phyloP scores from a whole-genome alignment of 768 basidiomycete species.

The Tricholoma bakamatsutake region DNA sequence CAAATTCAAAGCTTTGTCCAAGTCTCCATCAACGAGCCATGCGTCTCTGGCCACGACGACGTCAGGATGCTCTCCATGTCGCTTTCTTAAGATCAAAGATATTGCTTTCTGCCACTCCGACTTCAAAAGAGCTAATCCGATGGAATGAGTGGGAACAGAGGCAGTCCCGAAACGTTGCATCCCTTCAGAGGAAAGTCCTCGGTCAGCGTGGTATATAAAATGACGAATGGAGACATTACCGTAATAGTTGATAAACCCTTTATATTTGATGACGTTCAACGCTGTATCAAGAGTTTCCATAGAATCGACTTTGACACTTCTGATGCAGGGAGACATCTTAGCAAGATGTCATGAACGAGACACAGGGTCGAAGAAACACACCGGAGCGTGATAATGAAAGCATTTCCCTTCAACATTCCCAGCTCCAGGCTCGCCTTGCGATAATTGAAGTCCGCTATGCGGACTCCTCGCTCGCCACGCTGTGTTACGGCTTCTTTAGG shows the following conservation, averaged over 20 bases:
- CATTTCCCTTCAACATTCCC: slow-evolving; percentile 95
- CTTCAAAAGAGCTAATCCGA: slow-evolving; percentile 84
- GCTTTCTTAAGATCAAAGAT: slow-evolving; percentile 70
- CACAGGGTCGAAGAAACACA: slow-evolving; percentile 25
- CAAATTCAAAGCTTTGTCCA: slow-evolving; percentile 73
- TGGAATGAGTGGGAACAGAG: slow-evolving; percentile 89
- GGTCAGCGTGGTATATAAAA: slow-evolving; percentile 5
- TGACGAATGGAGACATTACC: slow-evolving; percentile 39
- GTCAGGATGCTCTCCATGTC: slow-evolving; percentile 92
- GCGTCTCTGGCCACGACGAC: slow-evolving; percentile 78
- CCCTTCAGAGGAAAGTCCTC: slow-evolving; percentile 32
- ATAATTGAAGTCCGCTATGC: slow-evolving; percentile 87
- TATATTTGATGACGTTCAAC: slow-evolving; percentile 69
- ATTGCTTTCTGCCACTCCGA: slow-evolving; percentile 90
- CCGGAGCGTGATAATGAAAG: slow-evolving; percentile 92
- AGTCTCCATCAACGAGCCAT: slow-evolving; percentile 80
- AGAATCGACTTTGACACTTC: slow-evolving; percentile 81
- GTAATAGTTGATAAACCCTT: slow-evolving; percentile 98
- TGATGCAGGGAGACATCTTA: slow-evolving; percentile 24
- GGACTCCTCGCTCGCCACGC: slow-evolving; percentile 84
- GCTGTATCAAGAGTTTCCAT: slow-evolving; percentile 67
- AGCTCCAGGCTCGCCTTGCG: slow-evolving; percentile 78
- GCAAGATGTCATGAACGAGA: not conserved
- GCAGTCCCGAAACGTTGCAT: slow-evolving; percentile 99
- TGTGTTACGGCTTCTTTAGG: slow-evolving; percentile 53